phyloP scores from a whole-genome alignment of 2,329 filamentous ascomycete species.

The Aspergillus nomiae region DNA sequence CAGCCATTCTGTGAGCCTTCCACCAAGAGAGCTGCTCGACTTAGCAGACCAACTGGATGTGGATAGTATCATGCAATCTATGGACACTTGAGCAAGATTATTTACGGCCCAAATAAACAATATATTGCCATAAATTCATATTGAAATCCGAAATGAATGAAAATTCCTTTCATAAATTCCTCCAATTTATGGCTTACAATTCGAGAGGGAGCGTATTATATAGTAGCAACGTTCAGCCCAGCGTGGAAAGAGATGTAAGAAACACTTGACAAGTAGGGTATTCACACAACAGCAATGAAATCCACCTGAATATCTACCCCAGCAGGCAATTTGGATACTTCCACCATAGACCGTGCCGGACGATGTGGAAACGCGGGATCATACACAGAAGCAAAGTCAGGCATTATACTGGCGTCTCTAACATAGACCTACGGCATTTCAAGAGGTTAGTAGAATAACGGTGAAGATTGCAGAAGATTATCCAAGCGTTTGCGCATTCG shows the following conservation, averaged over 20 bases:
- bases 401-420: constrained; percentile 16
- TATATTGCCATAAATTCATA: neutral
- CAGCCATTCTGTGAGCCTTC: constrained; percentile 27
- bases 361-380: constrained; percentile 14
- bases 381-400: constrained; percentile 16
- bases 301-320: constrained; percentile 16
- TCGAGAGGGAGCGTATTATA: too few species aligned
- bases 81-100: neutral
- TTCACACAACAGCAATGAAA: constrained; percentile 13
- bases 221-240: neutral
- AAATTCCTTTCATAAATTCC: neutral
- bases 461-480: neutral
- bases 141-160: neutral
- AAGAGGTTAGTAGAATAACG: neutral
- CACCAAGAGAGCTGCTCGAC: constrained; percentile 26
- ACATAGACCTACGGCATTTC: constrained; percentile 11
- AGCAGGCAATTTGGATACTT: constrained; percentile 15
- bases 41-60: constrained; percentile 28
- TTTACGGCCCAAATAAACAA: neutral
- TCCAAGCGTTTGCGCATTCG: neutral
- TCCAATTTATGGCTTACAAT: neutral
- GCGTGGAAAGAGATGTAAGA: neutral
- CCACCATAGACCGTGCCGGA: constrained; percentile 18
- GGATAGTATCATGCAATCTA: neutral
- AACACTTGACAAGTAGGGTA: neutral